Evolutionary conservation across 768 basidiomycete genomes (phyloP), one percentile per base, ranked within the genome.

Genomic region (Suillus subalutaceus): DNA sequence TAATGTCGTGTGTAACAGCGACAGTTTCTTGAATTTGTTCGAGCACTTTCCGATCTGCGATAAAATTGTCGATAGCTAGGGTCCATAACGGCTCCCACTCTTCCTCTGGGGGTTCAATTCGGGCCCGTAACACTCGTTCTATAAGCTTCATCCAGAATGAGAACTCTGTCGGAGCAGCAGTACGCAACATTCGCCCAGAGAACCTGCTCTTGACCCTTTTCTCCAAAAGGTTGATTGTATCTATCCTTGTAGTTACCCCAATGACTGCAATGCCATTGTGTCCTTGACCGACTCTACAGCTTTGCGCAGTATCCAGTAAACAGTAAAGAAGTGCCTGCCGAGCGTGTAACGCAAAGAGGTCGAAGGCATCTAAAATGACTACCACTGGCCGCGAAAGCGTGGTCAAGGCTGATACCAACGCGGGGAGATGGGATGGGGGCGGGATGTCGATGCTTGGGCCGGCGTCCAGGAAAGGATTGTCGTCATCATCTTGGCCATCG

Each of bases 151-250:
- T 73, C 83, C 90, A 91, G 20, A 78, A 78, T 4, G 80, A 76
- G 1, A 88, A 66, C 10, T 79, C 79, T 6, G 79, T 72, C 2
- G 90, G 88, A 16, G 91, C 86, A 0, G 88, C 84, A 7, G 93
- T 89, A 57, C 93, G 87, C 64, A 96, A 83, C 71, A 94, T 92
- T 64, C 97, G 84, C 40, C 96, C 94, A 2, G 96, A 98, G 79
- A 99, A 99, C 4, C 97, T 88, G 69, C 95, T 97, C 78, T 99
- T 97, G 60, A 99, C 97, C 53, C 97, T 85, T 76, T 99, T 99
- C 76, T 99, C 97, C 20, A 99, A 82, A 3, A 92, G 79, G 68
- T 93, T 91, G 66, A 98, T 85, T 20, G 94, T 91, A 72, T 99
- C 96, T 30, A 96, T 84, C 10, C 96, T 88, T 40, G 88, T 89